Base-by-base conservation (phyloP, 108 stramenopile species). In the Cyclotella sp. region DNA sequence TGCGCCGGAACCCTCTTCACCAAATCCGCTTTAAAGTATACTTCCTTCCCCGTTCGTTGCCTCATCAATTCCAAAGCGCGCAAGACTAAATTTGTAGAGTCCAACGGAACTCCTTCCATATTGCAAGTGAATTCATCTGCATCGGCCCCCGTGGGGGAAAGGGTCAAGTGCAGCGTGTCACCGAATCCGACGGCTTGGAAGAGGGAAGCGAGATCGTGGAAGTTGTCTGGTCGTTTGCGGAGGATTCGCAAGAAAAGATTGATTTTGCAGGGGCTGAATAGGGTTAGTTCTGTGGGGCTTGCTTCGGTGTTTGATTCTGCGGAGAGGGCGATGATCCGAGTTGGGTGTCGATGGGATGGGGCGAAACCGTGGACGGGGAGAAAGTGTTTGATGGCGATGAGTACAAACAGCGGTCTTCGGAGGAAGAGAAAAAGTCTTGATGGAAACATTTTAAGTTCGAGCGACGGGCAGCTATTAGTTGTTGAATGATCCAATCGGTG, bases 241-340 rank as follows among this genome's bases (percentile, higher is more conserved):
- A 98, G 70, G 58, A 98, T 96, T 28, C 98, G 95, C n/a, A 97
- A 92, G 79, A 98, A 98, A 11, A 98, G 86, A 77, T 98, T 98
- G 73, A 98, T 89, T 81, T 98, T 98, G 77, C 94, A 95, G 6
- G 98, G 98, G 55, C 93, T 95, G 70, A 97, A 97, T 24, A 97
- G 84, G 11, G 70, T 65, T 26, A 95, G 53, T 34, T 34, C 34
- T 2, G 34, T 34, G 39, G 61, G 34, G 34, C 2, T 34, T 34
- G 34, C 34, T 34, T 34, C 34, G 13, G 60, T 29, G 15, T 61
- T 39, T n/a, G 60, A 61, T 61, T 61, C 13, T 30, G 29, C 60
- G 19, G n/a, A 12, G 55, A 26, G 19, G 3, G 55, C 1, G 13
- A 12, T 2, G 15, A 30, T 61, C 34, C 60, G 60, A 30, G n/a